Conservation (phyloP, 441 rosid genomes). For the Metrosideros polymorpha region DNA sequence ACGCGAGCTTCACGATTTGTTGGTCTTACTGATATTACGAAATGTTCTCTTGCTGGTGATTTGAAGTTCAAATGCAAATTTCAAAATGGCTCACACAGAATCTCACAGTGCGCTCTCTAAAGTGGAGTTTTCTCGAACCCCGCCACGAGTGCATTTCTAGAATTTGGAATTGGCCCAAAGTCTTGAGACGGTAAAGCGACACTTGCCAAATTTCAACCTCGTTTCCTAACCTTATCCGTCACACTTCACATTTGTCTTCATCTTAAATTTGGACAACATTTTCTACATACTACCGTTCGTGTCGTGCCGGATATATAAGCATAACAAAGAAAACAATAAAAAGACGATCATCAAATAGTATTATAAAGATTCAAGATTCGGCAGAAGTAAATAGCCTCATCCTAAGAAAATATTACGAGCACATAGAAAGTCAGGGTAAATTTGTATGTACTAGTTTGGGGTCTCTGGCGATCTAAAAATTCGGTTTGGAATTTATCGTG, state of each 20-base stretch:
- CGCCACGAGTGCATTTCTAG: too few species aligned
- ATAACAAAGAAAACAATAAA: background rate
- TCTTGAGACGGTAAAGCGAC: background rate
- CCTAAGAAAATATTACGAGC: too few species aligned
- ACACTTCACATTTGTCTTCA: background rate
- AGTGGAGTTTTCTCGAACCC: too few species aligned
- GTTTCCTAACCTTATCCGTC: background rate
- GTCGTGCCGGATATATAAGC: too few species aligned
- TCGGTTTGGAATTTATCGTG: too few species aligned
- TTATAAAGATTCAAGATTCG: background rate
- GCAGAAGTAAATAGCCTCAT: too few species aligned
- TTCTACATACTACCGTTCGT: background rate
- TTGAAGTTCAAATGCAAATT: background rate
- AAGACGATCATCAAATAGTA: background rate
- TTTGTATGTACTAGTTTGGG: too few species aligned
- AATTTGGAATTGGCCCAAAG: background rate
- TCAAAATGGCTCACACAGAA: too few species aligned
- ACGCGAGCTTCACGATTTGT: background rate
- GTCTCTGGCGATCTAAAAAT: too few species aligned
- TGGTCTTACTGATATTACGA: background rate
- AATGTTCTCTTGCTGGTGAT: background rate
- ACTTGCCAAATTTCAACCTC: background rate
- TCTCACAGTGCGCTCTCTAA: too few species aligned
- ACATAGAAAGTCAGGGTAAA: too few species aligned
- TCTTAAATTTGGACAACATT: background rate